These are phyloP conservation scores for Pleurozium schreberi DNA, from an alignment of 225 moss, liverwort and hornwort species.

Conservation along the genomic window DNA sequence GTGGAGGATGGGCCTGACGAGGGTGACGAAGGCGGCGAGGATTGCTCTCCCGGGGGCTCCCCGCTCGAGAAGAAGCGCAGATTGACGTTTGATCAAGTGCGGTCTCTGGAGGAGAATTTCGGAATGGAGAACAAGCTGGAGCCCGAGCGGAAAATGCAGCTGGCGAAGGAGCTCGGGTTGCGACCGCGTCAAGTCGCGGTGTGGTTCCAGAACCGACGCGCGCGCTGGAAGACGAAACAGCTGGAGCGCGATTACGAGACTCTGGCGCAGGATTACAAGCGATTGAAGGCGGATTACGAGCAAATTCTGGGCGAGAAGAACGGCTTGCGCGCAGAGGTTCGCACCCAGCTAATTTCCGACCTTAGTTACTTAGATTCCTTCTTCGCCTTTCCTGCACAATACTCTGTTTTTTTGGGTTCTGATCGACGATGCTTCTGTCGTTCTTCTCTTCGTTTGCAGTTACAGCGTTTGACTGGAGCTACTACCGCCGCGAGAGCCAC, in stretches of 20 bases:
- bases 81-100: constrained; percentile 79
- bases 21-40: constrained; percentile 40
- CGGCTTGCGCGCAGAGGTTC: constrained; percentile 60
- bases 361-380: background rate
- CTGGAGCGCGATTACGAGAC: constrained; percentile 85
- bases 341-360: background rate
- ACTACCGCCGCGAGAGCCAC: background rate
- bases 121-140: constrained; percentile 90
- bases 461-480: constrained; percentile 11
- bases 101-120: constrained; percentile 82
- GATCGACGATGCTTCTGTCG: background rate
- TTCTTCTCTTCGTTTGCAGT: background rate
- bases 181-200: constrained; percentile 95
- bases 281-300: constrained; percentile 58
- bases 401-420: background rate
- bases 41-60: constrained; percentile 26
- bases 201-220: constrained; percentile 98
- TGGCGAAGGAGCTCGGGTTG: constrained; percentile 77
- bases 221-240: constrained; percentile 93
- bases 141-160: constrained; percentile 92
- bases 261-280: constrained; percentile 65
- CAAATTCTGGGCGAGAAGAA: constrained; percentile 48
- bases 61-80: constrained; percentile 82
- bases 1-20: constrained; percentile 68
- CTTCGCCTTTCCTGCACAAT: background rate